A percentile compares a stretch with the other conserved stretches of the same genome.
These are phyloP conservation scores for Neoboletus brunneissimus DNA, from an alignment of 768 basidiomycete species.

Conservation along the genomic window DNA sequence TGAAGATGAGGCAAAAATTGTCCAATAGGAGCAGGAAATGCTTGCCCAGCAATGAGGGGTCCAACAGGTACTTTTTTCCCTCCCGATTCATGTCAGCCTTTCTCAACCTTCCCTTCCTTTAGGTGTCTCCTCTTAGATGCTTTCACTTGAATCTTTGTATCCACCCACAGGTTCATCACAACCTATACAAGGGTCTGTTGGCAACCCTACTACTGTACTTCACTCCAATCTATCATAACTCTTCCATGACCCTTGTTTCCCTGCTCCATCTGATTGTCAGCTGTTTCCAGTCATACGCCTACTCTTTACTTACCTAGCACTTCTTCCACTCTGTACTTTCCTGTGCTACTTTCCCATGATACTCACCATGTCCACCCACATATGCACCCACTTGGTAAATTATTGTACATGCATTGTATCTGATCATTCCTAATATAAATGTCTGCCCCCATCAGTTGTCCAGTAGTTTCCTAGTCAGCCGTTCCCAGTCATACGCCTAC, in stretches of 20 bases:
- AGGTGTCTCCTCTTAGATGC: constrained; percentile 51
- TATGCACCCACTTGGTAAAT: too few relatives aligned
- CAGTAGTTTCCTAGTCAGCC: too few relatives aligned
- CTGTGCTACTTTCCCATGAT: too few relatives aligned
- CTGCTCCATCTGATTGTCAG: background rate
- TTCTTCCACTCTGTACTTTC: too few relatives aligned
- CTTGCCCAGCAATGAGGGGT: constrained; percentile 92
- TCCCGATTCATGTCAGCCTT: background rate
- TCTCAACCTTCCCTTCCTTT: constrained; percentile 6
- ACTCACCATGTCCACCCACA: constrained; percentile 8
- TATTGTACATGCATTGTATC: too few relatives aligned
- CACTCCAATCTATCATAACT: constrained; percentile 8
- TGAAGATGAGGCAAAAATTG: too few relatives aligned
- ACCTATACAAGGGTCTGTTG: constrained; percentile 25
- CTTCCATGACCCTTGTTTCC: background rate
- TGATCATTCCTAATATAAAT: too few relatives aligned
- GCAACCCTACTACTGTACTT: too few relatives aligned
- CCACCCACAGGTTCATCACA: constrained; percentile 43
- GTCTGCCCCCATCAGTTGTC: too few relatives aligned
- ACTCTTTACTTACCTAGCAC: constrained; percentile 11
- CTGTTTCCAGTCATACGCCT: constrained; percentile 5
- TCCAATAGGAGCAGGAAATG: too few relatives aligned
- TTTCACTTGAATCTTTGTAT: constrained; percentile 58
- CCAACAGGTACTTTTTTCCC: constrained; percentile 61
- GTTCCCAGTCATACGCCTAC: too few relatives aligned